Percentiles rank a stretch among this genome's conserved stretches.
Evolutionary conservation across 768 basidiomycete species (phyloP).

Genomic region (Imleria badia): DNA sequence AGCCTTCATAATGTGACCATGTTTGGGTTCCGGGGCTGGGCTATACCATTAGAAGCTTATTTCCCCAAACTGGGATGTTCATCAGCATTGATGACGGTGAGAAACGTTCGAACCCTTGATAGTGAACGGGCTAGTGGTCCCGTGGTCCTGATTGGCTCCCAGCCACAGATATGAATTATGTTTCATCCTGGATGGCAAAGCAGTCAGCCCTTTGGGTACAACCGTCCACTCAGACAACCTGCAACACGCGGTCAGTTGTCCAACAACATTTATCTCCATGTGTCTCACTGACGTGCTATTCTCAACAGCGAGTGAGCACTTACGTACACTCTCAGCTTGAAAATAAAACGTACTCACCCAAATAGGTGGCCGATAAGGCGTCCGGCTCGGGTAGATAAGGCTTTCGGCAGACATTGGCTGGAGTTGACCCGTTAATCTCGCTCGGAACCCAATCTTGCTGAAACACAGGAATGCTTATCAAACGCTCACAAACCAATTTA

Average conservation of each 20-base stretch:
- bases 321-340: neutral
- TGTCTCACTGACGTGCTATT: neutral
- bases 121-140: neutral
- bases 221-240: neutral
- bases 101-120: neutral
- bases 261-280: neutral
- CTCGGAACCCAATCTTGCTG: neutral
- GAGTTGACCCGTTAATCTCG: neutral
- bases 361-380: constrained; percentile 1
- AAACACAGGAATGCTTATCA: constrained; percentile 17
- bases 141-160: neutral
- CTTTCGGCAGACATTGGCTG: constrained; percentile 10
- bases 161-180: neutral
- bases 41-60: neutral
- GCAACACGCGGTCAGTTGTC: neutral
- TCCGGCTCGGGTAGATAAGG: constrained; percentile 18
- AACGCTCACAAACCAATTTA: neutral
- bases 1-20: neutral
- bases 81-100: neutral
- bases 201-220: neutral
- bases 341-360: neutral
- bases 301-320: neutral
- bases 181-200: neutral
- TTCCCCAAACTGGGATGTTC: constrained; percentile 1
- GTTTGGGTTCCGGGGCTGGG: neutral